Base-by-base conservation (phyloP, 2,329 filamentous ascomycete genomes). In the Fusarium napiforme region DNA sequence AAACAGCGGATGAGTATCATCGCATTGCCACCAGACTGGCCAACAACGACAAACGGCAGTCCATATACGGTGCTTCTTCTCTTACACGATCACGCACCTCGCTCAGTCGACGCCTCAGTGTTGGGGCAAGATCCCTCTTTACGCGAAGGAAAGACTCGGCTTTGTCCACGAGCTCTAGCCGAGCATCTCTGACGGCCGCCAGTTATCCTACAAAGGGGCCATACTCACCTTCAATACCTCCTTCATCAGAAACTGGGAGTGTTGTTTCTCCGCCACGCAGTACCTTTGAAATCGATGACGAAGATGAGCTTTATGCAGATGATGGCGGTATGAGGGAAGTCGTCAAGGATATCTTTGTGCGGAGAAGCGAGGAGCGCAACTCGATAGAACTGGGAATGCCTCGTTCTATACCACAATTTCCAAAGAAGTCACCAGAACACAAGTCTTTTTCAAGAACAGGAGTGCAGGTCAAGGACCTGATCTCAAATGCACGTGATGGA, bases 1-100 rank as follows among this genome's bases (percentile, higher is more conserved):
- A 77, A 55, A 77, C 78, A 9, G 78, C 81, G 5, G 78, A 77
- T 47, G 82, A 82, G 46, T 83, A 83, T 37, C 82, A 83, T 62
- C 77, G 77, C 14, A 78, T 83, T 55, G 76, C 81, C 21, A 76
- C 76, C 23, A 77, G 79, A 57, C 73, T 83, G 32, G 81, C 82
- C 23, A 73, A 71, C 50, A 69, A 71, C 52, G 75, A 76, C 62
- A 76, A 69, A 52, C 76, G 72, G 18, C 67, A 78, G 28, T 72
- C 71, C 18, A 60, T 69, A n/a, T 69, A 58, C 40, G 63, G 68
- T 15, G 28, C 61, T 9, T 69, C 73, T 30, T 32, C 50, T 16
- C 50, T 70, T n/a, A 21, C 50, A 8, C 69, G 62, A 12, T 76
- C 73, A 49, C 74, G 74, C 32, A 52, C 55, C 39, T 76, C 72